Evolutionary conservation across 345 rosid species (phyloP), one percentile per base, ranked within the genome.

Genomic region (Syzygium aromaticum): DNA sequence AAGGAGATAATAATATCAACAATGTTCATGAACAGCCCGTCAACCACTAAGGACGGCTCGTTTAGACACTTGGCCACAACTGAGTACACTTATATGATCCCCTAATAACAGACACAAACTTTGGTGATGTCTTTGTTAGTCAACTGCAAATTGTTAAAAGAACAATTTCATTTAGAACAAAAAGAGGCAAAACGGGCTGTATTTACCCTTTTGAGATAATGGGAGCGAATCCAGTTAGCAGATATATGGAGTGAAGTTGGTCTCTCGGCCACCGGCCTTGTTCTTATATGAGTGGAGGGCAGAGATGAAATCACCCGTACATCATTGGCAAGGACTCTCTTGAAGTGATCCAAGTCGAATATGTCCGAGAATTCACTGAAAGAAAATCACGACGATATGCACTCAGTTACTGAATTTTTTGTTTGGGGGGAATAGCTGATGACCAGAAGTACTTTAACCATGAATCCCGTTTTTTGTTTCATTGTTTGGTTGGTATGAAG

Each of bases 331-430:
- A 98, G 94, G 88, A 92, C 93, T 49, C 84, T 95, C 92, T 98
- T 98, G 95, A 98, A 98, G 88, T 94, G 94, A 89, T 93, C 96
- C 94, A 96, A 88, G 89, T 96, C 99, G 88, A 98, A 98, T 89
- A 98, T 96, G 92, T 96, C 99, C 22, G 96, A 91, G 78, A 98
- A 98, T 89, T 98, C 99, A 89, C 99, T 98, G 95, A 95, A 73
- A 73, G 90, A 83, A 73, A 88, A 89, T 87, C 64, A 86, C 13
- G 63, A 38, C 40, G 13, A 46, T 38, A 46, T 17, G 21, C 51
- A 51, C 67, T 82, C 43, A 17, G 33, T 51, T 27, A 17, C 19
- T 43, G 85, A 17, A 73, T 73, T 33, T 23, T 73, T 73, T 19
- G 80, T 25, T 73, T n/a, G 84, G 33, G 85, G 53, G 40, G 43